Conservation (phyloP, 768 basidiomycete genomes). For the Xerocomus brunneocitrinus region DNA sequence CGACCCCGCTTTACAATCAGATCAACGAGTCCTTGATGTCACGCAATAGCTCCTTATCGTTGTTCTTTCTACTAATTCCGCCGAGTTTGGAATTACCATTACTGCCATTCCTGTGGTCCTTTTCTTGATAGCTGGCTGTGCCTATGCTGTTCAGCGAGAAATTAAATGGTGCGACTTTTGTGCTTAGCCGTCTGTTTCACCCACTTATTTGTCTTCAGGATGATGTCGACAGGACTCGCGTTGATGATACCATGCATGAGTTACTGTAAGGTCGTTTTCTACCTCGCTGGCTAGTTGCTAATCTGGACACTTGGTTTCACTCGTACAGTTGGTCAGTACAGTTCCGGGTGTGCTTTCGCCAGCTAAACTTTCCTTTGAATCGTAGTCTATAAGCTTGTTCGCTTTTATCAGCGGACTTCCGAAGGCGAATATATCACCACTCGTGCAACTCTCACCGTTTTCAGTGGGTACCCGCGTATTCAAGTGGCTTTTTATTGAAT, state of each 20-base stretch:
- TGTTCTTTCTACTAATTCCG: conserved; percentile 56
- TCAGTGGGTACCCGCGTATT: conserved; percentile 51
- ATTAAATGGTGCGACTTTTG: conserved; percentile 58
- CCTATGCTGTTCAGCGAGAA: conserved; percentile 71
- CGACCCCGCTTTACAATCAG: not conserved
- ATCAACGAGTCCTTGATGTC: not conserved
- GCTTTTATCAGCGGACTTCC: conserved; percentile 68
- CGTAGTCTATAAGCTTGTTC: conserved; percentile 78
- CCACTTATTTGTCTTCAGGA: conserved; percentile 28
- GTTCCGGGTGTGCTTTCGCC: not conserved
- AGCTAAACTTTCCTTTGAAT: not conserved
- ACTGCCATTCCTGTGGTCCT: conserved; percentile 80
- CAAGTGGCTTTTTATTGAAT: not conserved
- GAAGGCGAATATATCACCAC: conserved; percentile 59
- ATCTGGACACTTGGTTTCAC: not conserved
- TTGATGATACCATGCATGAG: conserved; percentile 74
- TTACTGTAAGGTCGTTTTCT: conserved; percentile 55
- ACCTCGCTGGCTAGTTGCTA: not conserved
- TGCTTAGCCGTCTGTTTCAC: not conserved
- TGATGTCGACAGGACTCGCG: conserved; percentile 67
- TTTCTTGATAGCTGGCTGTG: conserved; percentile 58
- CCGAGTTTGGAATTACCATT: conserved; percentile 80
- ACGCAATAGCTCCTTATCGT: conserved; percentile 69
- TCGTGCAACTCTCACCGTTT: conserved; percentile 72
- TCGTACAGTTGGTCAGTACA: conserved; percentile 26